Conservation (phyloP, 768 basidiomycete species). For the Trametes punicea region DNA sequence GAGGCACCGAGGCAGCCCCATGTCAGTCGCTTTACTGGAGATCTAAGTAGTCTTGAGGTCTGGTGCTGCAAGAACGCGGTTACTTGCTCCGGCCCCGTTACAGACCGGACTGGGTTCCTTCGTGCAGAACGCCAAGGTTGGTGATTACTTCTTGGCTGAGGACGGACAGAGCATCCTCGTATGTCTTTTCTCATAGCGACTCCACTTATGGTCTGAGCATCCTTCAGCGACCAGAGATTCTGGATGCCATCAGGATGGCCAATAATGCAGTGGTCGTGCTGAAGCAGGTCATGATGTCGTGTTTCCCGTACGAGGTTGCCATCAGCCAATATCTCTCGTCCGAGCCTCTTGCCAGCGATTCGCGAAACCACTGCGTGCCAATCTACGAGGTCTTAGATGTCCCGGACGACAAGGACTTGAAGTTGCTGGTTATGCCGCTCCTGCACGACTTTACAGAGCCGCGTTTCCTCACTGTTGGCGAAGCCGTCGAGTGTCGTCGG, state of each 20-base stretch:
- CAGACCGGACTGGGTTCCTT: constrained; percentile 26
- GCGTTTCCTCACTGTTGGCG: constrained; percentile 34
- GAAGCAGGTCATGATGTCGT: constrained; percentile 13
- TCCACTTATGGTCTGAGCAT: background rate
- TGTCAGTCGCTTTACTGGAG: too few species aligned
- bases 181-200: background rate
- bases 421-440: constrained; percentile 35
- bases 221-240: background rate
- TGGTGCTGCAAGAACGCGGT: constrained; percentile 19
- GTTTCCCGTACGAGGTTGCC: constrained; percentile 26
- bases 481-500: constrained; percentile 32
- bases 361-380: constrained; percentile 28
- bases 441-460: constrained; percentile 29
- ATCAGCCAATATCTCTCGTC: constrained; percentile 28
- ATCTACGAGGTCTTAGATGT: constrained; percentile 24
- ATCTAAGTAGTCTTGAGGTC: too few species aligned
- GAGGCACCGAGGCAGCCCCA: too few species aligned
- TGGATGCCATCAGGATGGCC: constrained; percentile 24
- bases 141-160: background rate
- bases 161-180: background rate
- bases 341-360: constrained; percentile 21
- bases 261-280: constrained; percentile 24
- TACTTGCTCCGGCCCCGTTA: constrained; percentile 29
- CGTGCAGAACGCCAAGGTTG: constrained; percentile 19
- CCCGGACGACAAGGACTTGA: constrained; percentile 2